Conservation (phyloP, 768 basidiomycete genomes). For the Boletus rufocinnamomeus region DNA sequence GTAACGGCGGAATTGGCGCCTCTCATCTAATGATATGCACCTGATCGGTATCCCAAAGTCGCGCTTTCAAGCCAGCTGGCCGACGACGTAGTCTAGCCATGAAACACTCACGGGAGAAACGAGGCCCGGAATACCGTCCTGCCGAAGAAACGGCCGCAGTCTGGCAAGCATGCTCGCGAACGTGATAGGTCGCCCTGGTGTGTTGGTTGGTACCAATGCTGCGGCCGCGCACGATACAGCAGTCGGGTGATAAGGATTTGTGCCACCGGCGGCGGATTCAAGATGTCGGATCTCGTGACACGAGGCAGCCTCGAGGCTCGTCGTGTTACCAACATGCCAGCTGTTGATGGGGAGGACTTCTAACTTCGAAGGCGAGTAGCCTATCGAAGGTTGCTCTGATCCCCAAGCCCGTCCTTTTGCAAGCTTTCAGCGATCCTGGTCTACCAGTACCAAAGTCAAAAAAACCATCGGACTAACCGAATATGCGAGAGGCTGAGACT, state of each 20-base stretch:
- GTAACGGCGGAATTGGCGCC: background rate
- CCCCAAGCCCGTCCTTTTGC: background rate
- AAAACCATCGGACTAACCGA: background rate
- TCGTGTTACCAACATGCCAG: background rate
- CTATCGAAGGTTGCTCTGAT: background rate
- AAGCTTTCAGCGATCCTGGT: background rate
- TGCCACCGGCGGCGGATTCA: background rate
- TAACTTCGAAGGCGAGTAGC: background rate
- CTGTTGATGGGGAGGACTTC: background rate
- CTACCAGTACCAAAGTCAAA: background rate
- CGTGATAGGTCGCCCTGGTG: too few species aligned
- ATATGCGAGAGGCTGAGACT: background rate
- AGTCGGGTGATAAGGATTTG: conserved; percentile 1
- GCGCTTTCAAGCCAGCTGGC: background rate
- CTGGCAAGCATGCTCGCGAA: too few species aligned
- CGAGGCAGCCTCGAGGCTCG: conserved; percentile 21
- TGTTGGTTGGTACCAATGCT: background rate
- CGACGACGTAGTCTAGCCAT: background rate
- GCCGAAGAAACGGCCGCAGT: too few species aligned
- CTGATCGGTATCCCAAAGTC: background rate
- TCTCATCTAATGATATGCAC: background rate
- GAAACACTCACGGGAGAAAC: background rate
- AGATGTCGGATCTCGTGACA: background rate
- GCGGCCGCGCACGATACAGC: background rate
- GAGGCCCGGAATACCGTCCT: background rate